Evolutionary conservation across 2,329 filamentous ascomycete species (phyloP), one percentile per base, ranked within the genome.

Genomic region (Fusarium coffeatum): DNA sequence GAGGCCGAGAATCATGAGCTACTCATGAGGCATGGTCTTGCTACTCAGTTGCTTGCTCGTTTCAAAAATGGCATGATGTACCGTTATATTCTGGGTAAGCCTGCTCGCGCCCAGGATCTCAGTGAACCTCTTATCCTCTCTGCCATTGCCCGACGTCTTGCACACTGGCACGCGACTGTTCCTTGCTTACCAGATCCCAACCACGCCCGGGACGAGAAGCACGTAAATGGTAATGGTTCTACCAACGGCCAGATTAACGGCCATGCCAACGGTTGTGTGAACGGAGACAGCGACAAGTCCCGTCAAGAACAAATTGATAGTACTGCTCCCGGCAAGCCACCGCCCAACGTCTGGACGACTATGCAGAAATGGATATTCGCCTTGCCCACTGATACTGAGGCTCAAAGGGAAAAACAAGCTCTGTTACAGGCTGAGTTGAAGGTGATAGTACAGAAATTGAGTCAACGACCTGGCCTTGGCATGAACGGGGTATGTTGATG

Each of bases 51-150:
- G 55, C 87, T 98, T 63, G 96, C 94, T 57, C 92, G 94, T 72
- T 99, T 99, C 85, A 87, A 94, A 75, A 99, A 99, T 78, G 96
- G 96, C 73, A 93, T 99, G 83, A 87, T 99, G 76, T 99, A 99
- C 84, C 90, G 92, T 73, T 99, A 92, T 82, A 92, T 98, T 72
- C 88, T 89, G 67, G 96, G 96, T 55, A 88, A 87, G 69, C 92
- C 93, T 56, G 94, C 94, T 74, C 88, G 90, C 55, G 92, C 95
- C 48, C 87, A 90, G 74, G 94, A 98, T 79, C 84, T 99, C 69
- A 88, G 92, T 60, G 87, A 88, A 70, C 89, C 92, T 46, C 84
- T 88, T 30, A 88, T 98, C 76, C 96, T 93, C 85, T 88, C 88
- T 45, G 94, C 93, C 59, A 92, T 98, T 68, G 96, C 96, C 28